phyloP scores from a whole-genome alignment of 805 yeast species.

The Myxozyma neotropica region DNA sequence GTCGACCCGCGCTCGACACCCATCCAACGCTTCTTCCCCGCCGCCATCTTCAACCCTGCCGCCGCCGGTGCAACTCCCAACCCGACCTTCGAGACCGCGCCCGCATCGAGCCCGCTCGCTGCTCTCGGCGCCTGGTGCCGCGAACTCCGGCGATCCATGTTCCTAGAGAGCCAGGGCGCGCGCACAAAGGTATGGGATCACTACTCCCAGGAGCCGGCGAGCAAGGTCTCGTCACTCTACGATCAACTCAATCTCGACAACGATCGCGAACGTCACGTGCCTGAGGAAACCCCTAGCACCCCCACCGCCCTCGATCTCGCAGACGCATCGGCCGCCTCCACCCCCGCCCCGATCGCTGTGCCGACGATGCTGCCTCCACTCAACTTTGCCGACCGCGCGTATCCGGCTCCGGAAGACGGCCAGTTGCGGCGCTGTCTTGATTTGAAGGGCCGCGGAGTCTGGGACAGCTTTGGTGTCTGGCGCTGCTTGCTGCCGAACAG shows the following conservation, averaged over 20 bases:
- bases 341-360: neutral
- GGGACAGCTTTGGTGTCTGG: slow-evolving; percentile 90
- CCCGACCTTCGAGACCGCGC: slow-evolving; percentile 1
- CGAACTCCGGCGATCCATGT: slow-evolving; percentile 16
- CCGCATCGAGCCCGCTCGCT: slow-evolving; percentile 8
- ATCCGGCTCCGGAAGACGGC: slow-evolving; percentile 59
- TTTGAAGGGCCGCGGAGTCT: slow-evolving; percentile 57
- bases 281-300: neutral
- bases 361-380: slow-evolving; percentile 3
- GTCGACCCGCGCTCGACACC: slow-evolving; percentile 26
- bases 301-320: neutral
- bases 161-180: slow-evolving; percentile 10
- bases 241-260: slow-evolving; percentile 3
- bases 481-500: slow-evolving; percentile 75
- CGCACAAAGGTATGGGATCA: slow-evolving; percentile 29
- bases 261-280: neutral
- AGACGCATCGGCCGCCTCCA: neutral
- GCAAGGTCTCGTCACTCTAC: slow-evolving; percentile 1
- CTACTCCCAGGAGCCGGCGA: slow-evolving; percentile 12
- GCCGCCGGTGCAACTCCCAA: slow-evolving; percentile 13
- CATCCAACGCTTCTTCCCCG: slow-evolving; percentile 30
- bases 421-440: slow-evolving; percentile 66
- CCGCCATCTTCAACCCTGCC: slow-evolving; percentile 14
- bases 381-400: slow-evolving; percentile 46
- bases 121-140: slow-evolving; percentile 23